Base-by-base conservation (phyloP, 2,329 filamentous ascomycete species). In the Claviceps purpurea region DNA sequence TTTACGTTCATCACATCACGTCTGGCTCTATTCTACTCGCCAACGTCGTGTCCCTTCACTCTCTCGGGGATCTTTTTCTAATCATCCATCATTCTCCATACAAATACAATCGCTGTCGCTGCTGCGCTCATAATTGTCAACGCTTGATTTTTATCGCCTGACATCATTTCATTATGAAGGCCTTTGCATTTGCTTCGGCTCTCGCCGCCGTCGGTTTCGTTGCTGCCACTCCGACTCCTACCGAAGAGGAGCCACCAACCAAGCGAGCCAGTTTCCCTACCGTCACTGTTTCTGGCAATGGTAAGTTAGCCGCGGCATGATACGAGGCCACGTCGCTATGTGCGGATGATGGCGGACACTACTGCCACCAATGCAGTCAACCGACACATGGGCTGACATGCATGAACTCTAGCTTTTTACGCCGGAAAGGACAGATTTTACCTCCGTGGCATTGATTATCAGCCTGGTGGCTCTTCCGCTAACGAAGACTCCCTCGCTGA, bases 401-500 rank as follows among this genome's bases (percentile, higher is more conserved):
- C 48, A 13, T 40, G 26, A 18, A 26, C 14, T 3, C 11, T 52
- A 80, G 78, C 78, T 50, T 81, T 81, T 71, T 81, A 71, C 68
- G 59, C 71, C 43, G 74, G 70, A 56, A 67, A 69, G 52, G 63
- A 70, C 7, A 75, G 78, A 54, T 82, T 81, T 70, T 81, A 79
- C 59, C 61, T 82, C 54, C 76, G 78, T 30, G 78, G 78, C 56
- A 73, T 81, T 47, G 78, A 80, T 67, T 82, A 81, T 67, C 78
- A 81, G 64, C 78, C 78, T n/a, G 78, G 77, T 55, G 78, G 78
- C 56, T 75, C 77, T 30, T 74, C 77, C 2, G 67, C 66, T 55
- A 72, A 73, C 59, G 50, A 60, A n/a, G 89, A 95, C 64, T 89
- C 89, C 55, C 83, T 95, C 50, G 82, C 87, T 56, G 83, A 94